These are phyloP conservation scores for Populus hybrid DNA, from an alignment of 441 rosid genomes.

Conservation along the genomic window DNA sequence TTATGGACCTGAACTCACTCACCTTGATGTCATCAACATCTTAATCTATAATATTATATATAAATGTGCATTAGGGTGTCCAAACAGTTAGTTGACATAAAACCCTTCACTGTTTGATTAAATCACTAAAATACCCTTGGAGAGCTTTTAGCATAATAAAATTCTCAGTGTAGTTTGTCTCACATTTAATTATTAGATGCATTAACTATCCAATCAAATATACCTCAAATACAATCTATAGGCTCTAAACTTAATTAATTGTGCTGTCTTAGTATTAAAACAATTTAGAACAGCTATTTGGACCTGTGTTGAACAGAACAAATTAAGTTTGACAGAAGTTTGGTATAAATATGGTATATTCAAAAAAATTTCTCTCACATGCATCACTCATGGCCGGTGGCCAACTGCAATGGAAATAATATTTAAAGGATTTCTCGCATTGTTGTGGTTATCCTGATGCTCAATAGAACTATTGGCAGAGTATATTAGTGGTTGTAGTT, in stretches of 20 bases:
- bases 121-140: neutral
- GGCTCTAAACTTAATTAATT: neutral
- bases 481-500: neutral
- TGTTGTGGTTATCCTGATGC: neutral
- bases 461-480: neutral
- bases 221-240: neutral
- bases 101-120: neutral
- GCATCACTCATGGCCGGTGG: neutral
- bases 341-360: no score
- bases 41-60: neutral
- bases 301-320: neutral
- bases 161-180: neutral
- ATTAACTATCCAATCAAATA: no score
- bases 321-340: neutral
- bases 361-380: neutral
- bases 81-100: neutral
- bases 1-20: neutral
- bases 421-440: no score
- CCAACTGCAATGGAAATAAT: neutral
- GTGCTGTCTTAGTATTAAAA: neutral
- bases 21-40: neutral
- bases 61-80: no score
- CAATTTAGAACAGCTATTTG: neutral
- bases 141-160: neutral
- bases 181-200: neutral